Percentiles rank a stretch among this genome's conserved stretches.
Evolutionary conservation across 345 rosid genomes (phyloP).

Genomic region (Gossypium mustelinum): DNA sequence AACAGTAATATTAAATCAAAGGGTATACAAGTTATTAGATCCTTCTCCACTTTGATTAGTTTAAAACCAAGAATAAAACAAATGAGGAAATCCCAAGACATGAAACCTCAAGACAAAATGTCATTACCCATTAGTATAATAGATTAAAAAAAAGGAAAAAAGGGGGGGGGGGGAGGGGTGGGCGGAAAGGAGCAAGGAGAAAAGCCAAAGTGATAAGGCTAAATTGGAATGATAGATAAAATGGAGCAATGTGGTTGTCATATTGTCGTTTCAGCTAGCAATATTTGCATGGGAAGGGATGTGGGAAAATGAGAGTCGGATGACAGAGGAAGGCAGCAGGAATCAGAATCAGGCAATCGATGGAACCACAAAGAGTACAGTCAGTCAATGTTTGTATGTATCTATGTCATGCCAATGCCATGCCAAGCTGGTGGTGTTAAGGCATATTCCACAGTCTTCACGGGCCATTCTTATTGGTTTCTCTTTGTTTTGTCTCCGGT

Average conservation of each 20-base stretch:
- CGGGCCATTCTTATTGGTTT: constrained; percentile 37
- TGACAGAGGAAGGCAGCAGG: constrained; percentile 3
- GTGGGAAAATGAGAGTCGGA: constrained; percentile 25
- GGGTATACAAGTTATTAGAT: background rate
- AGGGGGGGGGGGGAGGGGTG: fast-evolving
- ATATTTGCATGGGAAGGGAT: constrained; percentile 32
- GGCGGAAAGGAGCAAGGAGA: background rate
- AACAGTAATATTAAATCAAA: background rate
- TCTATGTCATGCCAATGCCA: background rate
- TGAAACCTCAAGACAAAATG: background rate
- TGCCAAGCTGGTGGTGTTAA: background rate
- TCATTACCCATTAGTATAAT: background rate
- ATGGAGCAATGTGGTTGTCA: constrained; percentile 20
- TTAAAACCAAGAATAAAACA: background rate
- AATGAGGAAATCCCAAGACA: background rate
- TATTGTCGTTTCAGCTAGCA: constrained; percentile 8
- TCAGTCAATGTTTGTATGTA: constrained; percentile 11
- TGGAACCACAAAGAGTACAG: constrained; percentile 3
- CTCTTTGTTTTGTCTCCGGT: constrained; percentile 38
- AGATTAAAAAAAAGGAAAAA: background rate
- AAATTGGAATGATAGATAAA: constrained; percentile 8
- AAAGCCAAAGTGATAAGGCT: constrained; percentile 17
- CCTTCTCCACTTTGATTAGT: background rate
- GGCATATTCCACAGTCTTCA: constrained; percentile 28
- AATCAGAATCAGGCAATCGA: constrained; percentile 8